Percentiles rank a stretch among this genome's conserved stretches.
phyloP scores from a whole-genome alignment of 2,329 filamentous ascomycete genomes.

The Aureobasidium pullulans region DNA sequence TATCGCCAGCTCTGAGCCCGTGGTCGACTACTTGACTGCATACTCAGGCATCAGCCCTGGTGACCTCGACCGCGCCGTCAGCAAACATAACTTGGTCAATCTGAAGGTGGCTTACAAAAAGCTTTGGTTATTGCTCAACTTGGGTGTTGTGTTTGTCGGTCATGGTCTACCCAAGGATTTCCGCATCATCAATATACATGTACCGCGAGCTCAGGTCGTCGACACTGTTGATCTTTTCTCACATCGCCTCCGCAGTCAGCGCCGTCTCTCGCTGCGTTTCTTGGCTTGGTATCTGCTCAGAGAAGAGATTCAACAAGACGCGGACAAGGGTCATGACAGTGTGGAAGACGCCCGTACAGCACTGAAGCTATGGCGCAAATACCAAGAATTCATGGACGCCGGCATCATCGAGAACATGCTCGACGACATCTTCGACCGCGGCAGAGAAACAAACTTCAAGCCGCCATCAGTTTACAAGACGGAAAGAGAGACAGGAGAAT shows the following conservation, averaged over 20 bases:
- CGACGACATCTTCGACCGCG: constrained; percentile 70
- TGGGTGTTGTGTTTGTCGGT: constrained; percentile 88
- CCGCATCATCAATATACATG: constrained; percentile 94
- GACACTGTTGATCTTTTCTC: constrained; percentile 93
- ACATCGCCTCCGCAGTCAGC: constrained; percentile 61
- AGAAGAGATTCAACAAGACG: constrained; percentile 87
- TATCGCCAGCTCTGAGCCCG: constrained; percentile 80
- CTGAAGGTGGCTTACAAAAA: constrained; percentile 96
- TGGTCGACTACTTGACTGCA: constrained; percentile 90
- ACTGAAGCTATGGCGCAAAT: constrained; percentile 81
- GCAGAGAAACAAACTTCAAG: constrained; percentile 46
- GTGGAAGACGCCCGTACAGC: constrained; percentile 94
- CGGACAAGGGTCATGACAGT: constrained; percentile 64
- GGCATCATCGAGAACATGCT: constrained; percentile 78
- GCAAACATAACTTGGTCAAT: constrained; percentile 73
- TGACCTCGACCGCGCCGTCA: constrained; percentile 73
- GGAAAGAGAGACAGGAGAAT: constrained; percentile 17
- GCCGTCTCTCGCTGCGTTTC: constrained; percentile 87
- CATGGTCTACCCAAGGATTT: constrained; percentile 94
- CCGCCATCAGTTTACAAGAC: constrained; percentile 23
- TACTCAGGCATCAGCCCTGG: constrained; percentile 85
- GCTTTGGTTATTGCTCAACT: constrained; percentile 89
- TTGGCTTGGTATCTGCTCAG: constrained; percentile 85
- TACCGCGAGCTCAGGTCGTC: constrained; percentile 82
- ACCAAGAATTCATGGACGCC: constrained; percentile 78